Conservation (phyloP, 2,329 filamentous ascomycete species). For the Fusarium sp. region DNA sequence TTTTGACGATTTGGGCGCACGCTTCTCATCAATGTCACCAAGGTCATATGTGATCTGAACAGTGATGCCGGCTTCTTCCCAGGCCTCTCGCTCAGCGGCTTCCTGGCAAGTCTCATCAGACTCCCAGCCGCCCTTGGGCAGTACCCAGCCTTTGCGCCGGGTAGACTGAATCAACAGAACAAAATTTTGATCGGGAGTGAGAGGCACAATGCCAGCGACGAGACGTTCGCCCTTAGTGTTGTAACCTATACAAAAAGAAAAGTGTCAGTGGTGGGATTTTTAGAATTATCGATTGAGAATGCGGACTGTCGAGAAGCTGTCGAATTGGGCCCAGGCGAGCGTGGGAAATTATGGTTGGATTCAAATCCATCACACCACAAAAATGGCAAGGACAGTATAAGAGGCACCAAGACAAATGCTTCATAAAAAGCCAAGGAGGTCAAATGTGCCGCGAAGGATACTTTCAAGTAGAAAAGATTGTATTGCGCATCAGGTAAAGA, state of each 20-base stretch:
- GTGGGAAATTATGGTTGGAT: conserved; percentile 4
- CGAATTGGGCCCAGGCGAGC: neutral
- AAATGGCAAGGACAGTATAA: neutral
- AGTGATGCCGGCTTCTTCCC: conserved; percentile 96
- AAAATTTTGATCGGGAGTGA: conserved; percentile 84
- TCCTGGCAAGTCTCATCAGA: conserved; percentile 88
- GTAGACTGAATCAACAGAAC: conserved; percentile 95
- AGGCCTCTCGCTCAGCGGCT: conserved; percentile 89
- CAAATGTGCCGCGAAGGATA: neutral
- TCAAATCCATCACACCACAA: conserved; percentile 8
- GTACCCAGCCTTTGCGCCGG: conserved; percentile 90
- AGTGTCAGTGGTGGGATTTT: conserved; percentile 28
- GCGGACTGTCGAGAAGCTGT: neutral
- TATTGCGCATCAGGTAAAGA: conserved; percentile 44
- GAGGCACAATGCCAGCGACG: conserved; percentile 91
- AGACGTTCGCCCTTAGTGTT: conserved; percentile 91
- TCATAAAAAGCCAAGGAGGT: neutral
- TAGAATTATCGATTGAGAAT: neutral
- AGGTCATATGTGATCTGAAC: conserved; percentile 87
- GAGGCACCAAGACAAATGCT: neutral
- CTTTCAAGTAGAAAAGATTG: neutral
- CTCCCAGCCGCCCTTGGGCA: conserved; percentile 98
- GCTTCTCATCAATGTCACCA: conserved; percentile 84
- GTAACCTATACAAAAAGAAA: conserved; percentile 72
- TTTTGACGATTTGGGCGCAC: conserved; percentile 77